Conservation (phyloP, 306 rosid genomes). For the Canavalia gladiata region DNA sequence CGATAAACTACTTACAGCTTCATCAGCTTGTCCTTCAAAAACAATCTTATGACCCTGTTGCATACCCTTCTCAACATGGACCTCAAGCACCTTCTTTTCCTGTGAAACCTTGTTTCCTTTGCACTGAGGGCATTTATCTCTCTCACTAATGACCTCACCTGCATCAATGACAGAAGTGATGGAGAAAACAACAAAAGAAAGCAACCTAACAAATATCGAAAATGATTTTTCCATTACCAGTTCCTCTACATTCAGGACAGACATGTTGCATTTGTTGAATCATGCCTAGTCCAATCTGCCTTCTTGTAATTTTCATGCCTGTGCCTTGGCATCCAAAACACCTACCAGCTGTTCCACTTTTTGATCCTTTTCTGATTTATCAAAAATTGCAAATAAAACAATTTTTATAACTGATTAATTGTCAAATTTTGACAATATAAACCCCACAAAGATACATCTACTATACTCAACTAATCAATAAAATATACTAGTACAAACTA, state of each 20-base stretch:
- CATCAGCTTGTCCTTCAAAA: constrained; percentile 83
- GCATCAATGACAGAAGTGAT: constrained; percentile 40
- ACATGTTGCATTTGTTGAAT: constrained; percentile 80
- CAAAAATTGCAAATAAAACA: constrained; percentile 10
- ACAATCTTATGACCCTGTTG: constrained; percentile 75
- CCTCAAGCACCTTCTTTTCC: constrained; percentile 82
- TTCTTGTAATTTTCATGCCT: constrained; percentile 71
- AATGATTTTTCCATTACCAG: constrained; percentile 59
- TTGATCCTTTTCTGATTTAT: constrained; percentile 76
- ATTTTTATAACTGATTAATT: neutral
- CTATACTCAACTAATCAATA: constrained; percentile 17
- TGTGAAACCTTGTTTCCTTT: constrained; percentile 69
- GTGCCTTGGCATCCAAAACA: constrained; percentile 82
- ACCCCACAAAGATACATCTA: neutral
- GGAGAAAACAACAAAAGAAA: constrained; percentile 27
- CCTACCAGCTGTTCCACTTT: constrained; percentile 70
- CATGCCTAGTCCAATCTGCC: constrained; percentile 78
- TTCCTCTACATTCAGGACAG: constrained; percentile 76
- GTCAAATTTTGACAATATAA: constrained; percentile 18
- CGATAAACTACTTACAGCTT: constrained; percentile 62
- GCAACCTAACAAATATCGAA: constrained; percentile 6
- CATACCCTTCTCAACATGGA: constrained; percentile 82
- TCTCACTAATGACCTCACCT: constrained; percentile 81
- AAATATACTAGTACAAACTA: neutral
- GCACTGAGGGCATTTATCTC: constrained; percentile 80